These are phyloP conservation scores for Cladosporium sp. DNA, from an alignment of 2,329 filamentous ascomycete species.

Conservation along the genomic window DNA sequence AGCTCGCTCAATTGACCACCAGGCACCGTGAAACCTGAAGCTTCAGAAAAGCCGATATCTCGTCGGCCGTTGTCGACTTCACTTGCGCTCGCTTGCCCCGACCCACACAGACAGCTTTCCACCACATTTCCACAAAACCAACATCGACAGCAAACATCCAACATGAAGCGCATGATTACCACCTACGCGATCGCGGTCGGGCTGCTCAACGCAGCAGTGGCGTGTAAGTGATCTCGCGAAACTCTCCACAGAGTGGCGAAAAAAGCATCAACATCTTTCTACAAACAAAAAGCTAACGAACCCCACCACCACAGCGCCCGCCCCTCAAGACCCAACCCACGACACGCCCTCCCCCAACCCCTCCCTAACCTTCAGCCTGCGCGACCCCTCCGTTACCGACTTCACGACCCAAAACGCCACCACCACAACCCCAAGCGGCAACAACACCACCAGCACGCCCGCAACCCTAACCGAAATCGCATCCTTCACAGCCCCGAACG, in stretches of 20 bases:
- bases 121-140: background rate
- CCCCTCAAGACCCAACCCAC: background rate
- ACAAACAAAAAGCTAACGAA: background rate
- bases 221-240: background rate
- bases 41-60: background rate
- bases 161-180: constrained; percentile 4
- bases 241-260: background rate
- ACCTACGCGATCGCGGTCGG: background rate
- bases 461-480: constrained; percentile 6
- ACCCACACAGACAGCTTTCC: background rate
- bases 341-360: constrained; percentile 6
- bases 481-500: constrained; percentile 12
- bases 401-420: constrained; percentile 5
- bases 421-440: background rate
- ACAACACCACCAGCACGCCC: background rate
- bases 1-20: too few relatives aligned
- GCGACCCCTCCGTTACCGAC: constrained; percentile 7
- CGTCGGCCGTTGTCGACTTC: background rate
- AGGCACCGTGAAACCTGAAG: too few relatives aligned
- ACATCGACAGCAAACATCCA: background rate
- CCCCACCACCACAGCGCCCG: background rate
- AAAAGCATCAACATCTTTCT: background rate
- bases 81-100: background rate
- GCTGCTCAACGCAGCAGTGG: constrained; percentile 1
- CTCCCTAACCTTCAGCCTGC: constrained; percentile 11